Conservation (phyloP, 257 asterid genomes). For the Rhazya stricta region DNA sequence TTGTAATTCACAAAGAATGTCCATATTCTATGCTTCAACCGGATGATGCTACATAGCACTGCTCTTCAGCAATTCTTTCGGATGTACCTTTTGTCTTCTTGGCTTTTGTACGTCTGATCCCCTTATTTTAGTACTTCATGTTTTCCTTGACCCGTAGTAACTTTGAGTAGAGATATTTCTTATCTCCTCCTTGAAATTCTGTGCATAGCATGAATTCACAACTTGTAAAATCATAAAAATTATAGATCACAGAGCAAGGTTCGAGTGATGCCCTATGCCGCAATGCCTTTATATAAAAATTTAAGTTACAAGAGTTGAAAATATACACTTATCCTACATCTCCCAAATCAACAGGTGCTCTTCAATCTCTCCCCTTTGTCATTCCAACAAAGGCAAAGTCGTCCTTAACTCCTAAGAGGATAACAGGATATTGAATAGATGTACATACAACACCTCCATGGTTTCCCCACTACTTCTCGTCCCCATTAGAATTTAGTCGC, state of each 20-base stretch:
- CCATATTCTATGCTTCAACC: no score
- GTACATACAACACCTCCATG: conserved; percentile 3
- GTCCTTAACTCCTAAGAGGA: conserved; percentile 2
- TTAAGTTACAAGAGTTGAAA: conserved; percentile 2
- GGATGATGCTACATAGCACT: no score
- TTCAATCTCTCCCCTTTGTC: background rate
- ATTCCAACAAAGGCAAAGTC: background rate
- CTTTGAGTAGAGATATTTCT: no score
- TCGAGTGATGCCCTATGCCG: background rate
- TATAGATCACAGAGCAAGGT: background rate
- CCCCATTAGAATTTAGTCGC: conserved; percentile 50
- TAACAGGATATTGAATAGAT: conserved; percentile 10
- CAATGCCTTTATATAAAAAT: background rate
- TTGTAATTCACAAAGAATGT: no score
- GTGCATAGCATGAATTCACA: background rate
- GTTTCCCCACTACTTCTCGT: conserved; percentile 30
- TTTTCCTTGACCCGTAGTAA: no score
- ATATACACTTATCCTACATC: conserved; percentile 8
- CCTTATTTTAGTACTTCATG: no score
- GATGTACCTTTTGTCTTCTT: no score
- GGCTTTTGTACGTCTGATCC: no score
- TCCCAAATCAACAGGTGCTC: background rate
- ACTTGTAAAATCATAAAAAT: background rate
- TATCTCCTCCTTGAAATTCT: background rate
- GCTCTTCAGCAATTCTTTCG: no score